Conservation (phyloP, 2,329 filamentous ascomycete species). For the Arthrobotrys iridis region DNA sequence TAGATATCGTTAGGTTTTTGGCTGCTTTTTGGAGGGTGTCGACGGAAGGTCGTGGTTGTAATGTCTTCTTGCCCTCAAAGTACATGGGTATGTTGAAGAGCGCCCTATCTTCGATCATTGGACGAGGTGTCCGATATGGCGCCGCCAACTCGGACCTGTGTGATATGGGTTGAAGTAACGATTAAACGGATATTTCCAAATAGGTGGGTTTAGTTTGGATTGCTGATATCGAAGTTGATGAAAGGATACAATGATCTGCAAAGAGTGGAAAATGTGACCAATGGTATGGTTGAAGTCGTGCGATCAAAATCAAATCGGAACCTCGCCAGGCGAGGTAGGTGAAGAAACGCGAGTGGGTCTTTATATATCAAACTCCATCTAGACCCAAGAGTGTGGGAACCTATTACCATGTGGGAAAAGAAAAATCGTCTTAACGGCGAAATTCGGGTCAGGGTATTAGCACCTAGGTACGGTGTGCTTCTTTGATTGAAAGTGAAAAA, state of each 20-base stretch:
- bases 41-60: slow-evolving; percentile 24
- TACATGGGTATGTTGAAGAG: slow-evolving; percentile 53
- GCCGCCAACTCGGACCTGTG: not conserved
- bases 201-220: not conserved
- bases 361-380: slow-evolving; percentile 36
- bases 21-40: slow-evolving; percentile 27
- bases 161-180: not conserved
- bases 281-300: slow-evolving; percentile 20
- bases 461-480: slow-evolving; percentile 19
- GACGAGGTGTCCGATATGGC: not conserved
- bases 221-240: slow-evolving; percentile 10
- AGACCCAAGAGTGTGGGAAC: slow-evolving; percentile 1
- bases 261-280: not conserved
- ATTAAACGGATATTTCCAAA: not conserved
- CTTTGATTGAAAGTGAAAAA: slow-evolving; percentile 32
- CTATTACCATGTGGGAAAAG: slow-evolving; percentile 24
- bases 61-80: slow-evolving; percentile 46
- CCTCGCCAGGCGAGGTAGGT: slow-evolving; percentile 35
- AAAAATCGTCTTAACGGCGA: not conserved
- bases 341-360: slow-evolving; percentile 36
- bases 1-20: slow-evolving; percentile 26
- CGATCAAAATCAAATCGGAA: slow-evolving; percentile 33
- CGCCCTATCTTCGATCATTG: slow-evolving; percentile 31
- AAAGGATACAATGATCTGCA: slow-evolving; percentile 19
- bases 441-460: slow-evolving; percentile 35